These are phyloP conservation scores for Crataegus laevigata DNA, from an alignment of 306 rosid species.

Conservation along the genomic window DNA sequence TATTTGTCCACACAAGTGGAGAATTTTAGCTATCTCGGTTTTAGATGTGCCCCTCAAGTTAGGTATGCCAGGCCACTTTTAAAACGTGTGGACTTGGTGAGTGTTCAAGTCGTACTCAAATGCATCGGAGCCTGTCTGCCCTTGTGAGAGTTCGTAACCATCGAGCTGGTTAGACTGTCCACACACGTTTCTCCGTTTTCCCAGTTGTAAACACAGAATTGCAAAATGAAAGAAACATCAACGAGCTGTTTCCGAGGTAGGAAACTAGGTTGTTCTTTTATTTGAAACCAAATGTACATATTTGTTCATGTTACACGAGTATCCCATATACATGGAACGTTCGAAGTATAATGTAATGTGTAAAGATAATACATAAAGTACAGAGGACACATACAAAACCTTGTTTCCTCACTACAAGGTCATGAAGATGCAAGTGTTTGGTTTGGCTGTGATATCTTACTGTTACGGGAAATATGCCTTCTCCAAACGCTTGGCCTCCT, in stretches of 20 bases:
- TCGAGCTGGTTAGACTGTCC: not conserved
- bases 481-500: constrained; percentile 59
- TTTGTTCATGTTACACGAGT: not conserved
- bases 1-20: not conserved
- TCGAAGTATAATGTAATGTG: not conserved
- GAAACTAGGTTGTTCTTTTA: not conserved
- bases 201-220: not conserved
- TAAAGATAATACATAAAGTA: too few species aligned
- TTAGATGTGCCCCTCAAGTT: not conserved
- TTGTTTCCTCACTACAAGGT: not conserved
- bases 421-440: too few species aligned
- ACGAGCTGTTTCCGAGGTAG: not conserved
- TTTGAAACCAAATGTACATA: not conserved
- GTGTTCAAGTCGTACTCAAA: too few species aligned
- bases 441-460: not conserved
- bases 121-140: too few species aligned
- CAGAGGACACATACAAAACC: not conserved
- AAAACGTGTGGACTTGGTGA: too few species aligned
- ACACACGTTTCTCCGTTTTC: too few species aligned
- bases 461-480: constrained; percentile 38
- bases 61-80: too few species aligned
- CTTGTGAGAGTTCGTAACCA: not conserved
- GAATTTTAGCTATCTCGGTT: not conserved
- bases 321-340: not conserved
- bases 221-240: not conserved